These are phyloP conservation scores for Tolypocladium tundrense DNA, from an alignment of 2,329 filamentous ascomycete genomes.

Conservation along the genomic window DNA sequence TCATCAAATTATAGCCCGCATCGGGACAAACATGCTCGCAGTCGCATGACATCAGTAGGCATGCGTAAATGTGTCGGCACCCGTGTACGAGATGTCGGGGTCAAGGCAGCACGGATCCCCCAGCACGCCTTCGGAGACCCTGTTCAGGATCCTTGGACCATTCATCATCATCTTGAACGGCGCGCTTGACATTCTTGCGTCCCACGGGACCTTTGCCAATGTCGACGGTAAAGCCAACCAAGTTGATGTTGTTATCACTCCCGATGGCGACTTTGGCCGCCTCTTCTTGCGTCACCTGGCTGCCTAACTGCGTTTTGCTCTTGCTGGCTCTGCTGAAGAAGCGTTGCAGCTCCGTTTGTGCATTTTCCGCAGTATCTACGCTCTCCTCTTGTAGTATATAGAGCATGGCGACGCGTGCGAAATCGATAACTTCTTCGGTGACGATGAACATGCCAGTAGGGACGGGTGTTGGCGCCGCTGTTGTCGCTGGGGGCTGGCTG, in stretches of 20 bases:
- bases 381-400: slow-evolving; percentile 48
- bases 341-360: slow-evolving; percentile 42
- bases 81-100: not conserved
- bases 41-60: not conserved
- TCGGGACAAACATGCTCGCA: slow-evolving; percentile 8
- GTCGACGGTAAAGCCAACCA: slow-evolving; percentile 36
- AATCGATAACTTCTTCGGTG: slow-evolving; percentile 49
- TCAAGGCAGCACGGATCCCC: not conserved
- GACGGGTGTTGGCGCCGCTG: not conserved
- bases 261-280: slow-evolving; percentile 33
- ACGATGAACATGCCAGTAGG: slow-evolving; percentile 29
- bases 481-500: not conserved
- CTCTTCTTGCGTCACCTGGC: slow-evolving; percentile 25
- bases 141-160: not conserved
- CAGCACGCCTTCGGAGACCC: not conserved
- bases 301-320: slow-evolving; percentile 13
- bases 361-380: slow-evolving; percentile 38
- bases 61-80: not conserved
- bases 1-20: slow-evolving; percentile 1
- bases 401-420: slow-evolving; percentile 51
- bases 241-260: slow-evolving; percentile 35
- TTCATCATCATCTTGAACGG: not conserved
- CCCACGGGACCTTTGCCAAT: slow-evolving; percentile 20
- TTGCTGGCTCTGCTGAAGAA: slow-evolving; percentile 38
- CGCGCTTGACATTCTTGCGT: slow-evolving; percentile 11